Base-by-base conservation (phyloP, 768 basidiomycete genomes). In the Lactarius indigo region DNA sequence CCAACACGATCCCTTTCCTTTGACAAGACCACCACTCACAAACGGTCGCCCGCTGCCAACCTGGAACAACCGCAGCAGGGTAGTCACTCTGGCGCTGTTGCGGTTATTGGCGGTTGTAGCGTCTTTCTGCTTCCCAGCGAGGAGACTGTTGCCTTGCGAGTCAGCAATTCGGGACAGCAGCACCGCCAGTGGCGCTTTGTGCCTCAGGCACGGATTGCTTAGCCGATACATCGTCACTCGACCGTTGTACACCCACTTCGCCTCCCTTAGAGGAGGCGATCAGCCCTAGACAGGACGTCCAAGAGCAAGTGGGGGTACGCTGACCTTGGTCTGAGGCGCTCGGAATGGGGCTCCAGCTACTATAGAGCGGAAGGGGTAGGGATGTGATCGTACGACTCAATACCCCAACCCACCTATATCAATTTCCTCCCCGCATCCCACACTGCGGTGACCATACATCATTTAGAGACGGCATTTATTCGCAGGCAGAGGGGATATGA, bases 11-110 rank as follows among this genome's bases (percentile, higher is more conserved):
- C 47, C 30, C 13, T 66, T 66, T 66, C 42, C 31, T 30, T 58
- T 57, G 61, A 66, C 61, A 63, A 61, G 61, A 66, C 61, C 61
- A 59, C 55, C 41, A 63, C 47, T 63, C 65, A 33, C 35, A 61
- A 17, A 10, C 23, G 50, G 57, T 42, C 61, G 33, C 52, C 18
- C 44, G 13, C 2, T 50, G 31, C 23, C n/a, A 39, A 31, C 60
- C 1, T 54, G 30, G 37, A 63, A 63, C 20, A 59, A 66, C 33
- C 52, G 37, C 35, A 28, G 50, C 47, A n/a, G 31, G 30, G 37
- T 18, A 20, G 23, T 28, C 59, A 10, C 12, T 18, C 52, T 57
- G 47, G 47, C 7, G 8, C 28, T 33, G 47, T 33, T 50, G 15
- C 35, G 28, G 47, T 3, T 50, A 57, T 63, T 52, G 56, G 33